Percentiles rank a stretch among this genome's conserved stretches.
Evolutionary conservation across 148 eudicot species (phyloP).

Genomic region (Vaccinium corymbosum): DNA sequence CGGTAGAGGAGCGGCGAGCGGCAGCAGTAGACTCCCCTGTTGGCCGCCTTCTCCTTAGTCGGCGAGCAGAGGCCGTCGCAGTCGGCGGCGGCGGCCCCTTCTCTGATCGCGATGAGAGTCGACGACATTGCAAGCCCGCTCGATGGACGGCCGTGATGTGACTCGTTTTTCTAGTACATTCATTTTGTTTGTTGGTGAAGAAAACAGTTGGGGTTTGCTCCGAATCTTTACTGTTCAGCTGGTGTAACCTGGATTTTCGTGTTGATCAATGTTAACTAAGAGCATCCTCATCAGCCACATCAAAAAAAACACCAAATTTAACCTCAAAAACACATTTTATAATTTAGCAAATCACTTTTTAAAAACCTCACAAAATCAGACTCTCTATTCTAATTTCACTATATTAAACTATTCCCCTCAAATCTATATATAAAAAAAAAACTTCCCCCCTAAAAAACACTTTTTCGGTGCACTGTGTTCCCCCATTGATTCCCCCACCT

Average conservation of each 20-base stretch:
- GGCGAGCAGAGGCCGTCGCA: conserved; percentile 52
- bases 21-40: conserved; percentile 40
- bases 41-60: conserved; percentile 69
- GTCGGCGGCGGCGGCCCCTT: conserved; percentile 25
- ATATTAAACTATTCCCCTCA: no score
- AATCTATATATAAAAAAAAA: no score
- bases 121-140: conserved; percentile 29
- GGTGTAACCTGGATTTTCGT: not conserved
- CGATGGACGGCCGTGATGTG: not conserved
- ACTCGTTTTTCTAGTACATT: not conserved
- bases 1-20: conserved; percentile 40
- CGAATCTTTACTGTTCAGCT: not conserved
- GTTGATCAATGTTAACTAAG: not conserved
- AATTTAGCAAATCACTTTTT: no score
- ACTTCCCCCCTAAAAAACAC: no score
- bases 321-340: no score
- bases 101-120: conserved; percentile 47
- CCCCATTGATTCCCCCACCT: no score
- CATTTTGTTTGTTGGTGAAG: not conserved
- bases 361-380: no score
- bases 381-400: no score
- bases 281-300: no score
- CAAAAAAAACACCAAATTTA: no score
- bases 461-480: no score
- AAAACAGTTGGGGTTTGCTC: not conserved